These are phyloP conservation scores for Geosmithia flava DNA, from an alignment of 2,329 filamentous ascomycete genomes.

Conservation along the genomic window DNA sequence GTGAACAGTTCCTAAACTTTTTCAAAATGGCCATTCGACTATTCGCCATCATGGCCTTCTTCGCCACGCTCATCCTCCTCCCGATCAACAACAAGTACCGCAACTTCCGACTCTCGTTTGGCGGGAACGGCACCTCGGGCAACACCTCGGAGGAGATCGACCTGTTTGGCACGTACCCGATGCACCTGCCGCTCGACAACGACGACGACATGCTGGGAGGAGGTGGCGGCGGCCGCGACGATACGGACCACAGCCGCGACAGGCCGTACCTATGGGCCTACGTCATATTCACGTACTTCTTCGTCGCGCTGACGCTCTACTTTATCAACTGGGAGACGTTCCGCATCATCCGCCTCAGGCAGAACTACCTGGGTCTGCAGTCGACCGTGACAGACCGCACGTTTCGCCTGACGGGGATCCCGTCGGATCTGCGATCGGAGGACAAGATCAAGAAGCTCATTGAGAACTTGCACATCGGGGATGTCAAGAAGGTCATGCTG, in stretches of 20 bases:
- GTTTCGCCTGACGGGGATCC: constrained; percentile 82
- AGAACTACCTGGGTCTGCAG: constrained; percentile 86
- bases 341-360: constrained; percentile 72
- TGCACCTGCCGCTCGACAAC: constrained; percentile 7
- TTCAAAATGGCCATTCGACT: constrained; percentile 92
- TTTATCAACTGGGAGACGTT: constrained; percentile 74
- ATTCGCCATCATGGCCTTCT: constrained; percentile 66
- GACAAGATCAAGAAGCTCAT: constrained; percentile 75
- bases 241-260: constrained; percentile 20
- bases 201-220: constrained; percentile 12
- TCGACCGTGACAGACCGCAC: constrained; percentile 94
- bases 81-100: constrained; percentile 68
- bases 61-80: constrained; percentile 67
- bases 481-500: constrained; percentile 75
- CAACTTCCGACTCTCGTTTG: constrained; percentile 3
- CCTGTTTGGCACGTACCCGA: constrained; percentile 2
- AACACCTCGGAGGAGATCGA: constrained; percentile 1
- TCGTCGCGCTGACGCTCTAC: constrained; percentile 71
- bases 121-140: background rate
- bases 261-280: constrained; percentile 75
- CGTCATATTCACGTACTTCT: constrained; percentile 87
- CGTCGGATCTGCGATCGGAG: constrained; percentile 65
- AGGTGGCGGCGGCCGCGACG: constrained; percentile 18
- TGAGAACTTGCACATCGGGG: constrained; percentile 78
- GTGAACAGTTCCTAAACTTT: constrained; percentile 63